phyloP scores from a whole-genome alignment of 2,329 filamentous ascomycete genomes.

The Aspergillus ochraceoroseus region DNA sequence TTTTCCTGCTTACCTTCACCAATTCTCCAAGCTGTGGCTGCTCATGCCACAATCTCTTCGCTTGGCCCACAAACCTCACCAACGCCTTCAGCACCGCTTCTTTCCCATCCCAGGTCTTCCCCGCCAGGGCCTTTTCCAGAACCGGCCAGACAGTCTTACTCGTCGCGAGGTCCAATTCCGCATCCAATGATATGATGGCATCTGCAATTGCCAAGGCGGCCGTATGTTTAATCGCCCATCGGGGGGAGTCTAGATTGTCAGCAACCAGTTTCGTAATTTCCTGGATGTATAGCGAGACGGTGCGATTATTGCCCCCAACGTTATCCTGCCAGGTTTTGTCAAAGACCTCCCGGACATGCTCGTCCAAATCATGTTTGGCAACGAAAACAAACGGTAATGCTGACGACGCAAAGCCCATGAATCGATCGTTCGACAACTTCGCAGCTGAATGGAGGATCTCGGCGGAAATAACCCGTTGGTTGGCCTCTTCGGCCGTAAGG shows the following conservation, averaged over 20 bases:
- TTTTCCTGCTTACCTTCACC: conserved; percentile 55
- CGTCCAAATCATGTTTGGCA: conserved; percentile 77
- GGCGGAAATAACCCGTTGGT: conserved; percentile 67
- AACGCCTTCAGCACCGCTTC: conserved; percentile 77
- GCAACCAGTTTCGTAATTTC: conserved; percentile 71
- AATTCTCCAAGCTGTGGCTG: conserved; percentile 56
- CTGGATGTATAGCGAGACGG: conserved; percentile 73
- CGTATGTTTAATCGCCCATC: conserved; percentile 88
- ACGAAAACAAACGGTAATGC: conserved; percentile 85
- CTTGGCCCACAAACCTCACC: conserved; percentile 68
- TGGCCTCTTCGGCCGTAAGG: conserved; percentile 73
- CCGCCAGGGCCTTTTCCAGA: conserved; percentile 71
- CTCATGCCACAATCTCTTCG: conserved; percentile 56
- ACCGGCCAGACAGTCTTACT: conserved; percentile 71
- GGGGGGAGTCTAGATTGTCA: conserved; percentile 67
- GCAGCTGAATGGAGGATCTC: conserved; percentile 79
- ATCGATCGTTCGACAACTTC: conserved; percentile 83
- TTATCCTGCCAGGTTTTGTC: conserved; percentile 84
- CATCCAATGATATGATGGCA: conserved; percentile 59
- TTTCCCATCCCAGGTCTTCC: conserved; percentile 92
- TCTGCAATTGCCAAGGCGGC: conserved; percentile 76
- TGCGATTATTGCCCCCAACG: conserved; percentile 75
- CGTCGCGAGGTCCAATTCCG: conserved; percentile 54
- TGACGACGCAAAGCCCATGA: conserved; percentile 67
- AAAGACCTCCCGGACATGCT: conserved; percentile 74